Base-by-base conservation (phyloP, 139 green algal genomes). In the Pleodorina starrii region DNA sequence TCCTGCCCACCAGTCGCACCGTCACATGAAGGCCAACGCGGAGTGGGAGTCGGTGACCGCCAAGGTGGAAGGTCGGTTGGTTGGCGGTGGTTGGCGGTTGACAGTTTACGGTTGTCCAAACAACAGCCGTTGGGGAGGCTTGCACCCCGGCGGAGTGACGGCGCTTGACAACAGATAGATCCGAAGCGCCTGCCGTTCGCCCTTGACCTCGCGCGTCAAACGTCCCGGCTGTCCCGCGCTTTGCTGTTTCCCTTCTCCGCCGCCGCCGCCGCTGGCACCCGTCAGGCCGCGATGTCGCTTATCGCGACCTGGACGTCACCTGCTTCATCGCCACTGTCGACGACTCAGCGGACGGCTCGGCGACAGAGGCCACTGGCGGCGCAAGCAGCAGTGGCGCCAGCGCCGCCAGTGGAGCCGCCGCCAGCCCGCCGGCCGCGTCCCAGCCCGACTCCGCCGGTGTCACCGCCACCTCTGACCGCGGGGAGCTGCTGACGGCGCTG, bases 11-110 rank as follows among this genome's bases (percentile, higher is more conserved):
- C 93, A 97, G 94, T 87, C 88, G 16, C 94, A 97, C 86, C 69
- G 95, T 10, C 89, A 92, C n/a, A 97, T 98, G 96, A 97, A 96
- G 90, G 92, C 93, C 0, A 93, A 97, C 68, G 71, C 86, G 0
- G 95, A 96, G 43, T 98, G 96, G 96, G 91, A 96, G 23, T 78
- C 81, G 0, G 40, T 98, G 5, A 95, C 95, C 10, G 57, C 38
- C 0, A 96, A 96, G 69, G 84, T 97, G 0, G 66, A 84, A 23
- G 90, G 90, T 93, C 43, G 46, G 90, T 46, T 66, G 54, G 54
- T 66, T 66, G 14, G 51, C 14, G 54, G 54, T 66, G 7, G 9
- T 66, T 66, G 54, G 5, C 29, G 54, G 54, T 66, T 9, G 29
- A 66, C 21, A 66, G 6, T 21, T 66, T n/a, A n/a, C n/a, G n/a